Evolutionary conservation across 768 basidiomycete genomes (phyloP).

Genomic region (Boletales sp.): DNA sequence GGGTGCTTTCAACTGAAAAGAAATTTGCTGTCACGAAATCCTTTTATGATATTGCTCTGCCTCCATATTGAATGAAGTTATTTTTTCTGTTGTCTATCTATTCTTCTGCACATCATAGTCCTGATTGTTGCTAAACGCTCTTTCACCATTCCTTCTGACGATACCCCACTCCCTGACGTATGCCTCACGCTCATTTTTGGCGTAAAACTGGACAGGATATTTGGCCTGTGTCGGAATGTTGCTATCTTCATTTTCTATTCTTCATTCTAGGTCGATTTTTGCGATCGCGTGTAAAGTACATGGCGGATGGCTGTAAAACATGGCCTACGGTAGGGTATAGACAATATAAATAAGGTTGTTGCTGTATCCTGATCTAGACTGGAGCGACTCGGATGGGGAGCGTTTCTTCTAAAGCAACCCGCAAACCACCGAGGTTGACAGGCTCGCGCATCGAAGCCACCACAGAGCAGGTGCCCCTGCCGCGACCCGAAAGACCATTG

Average conservation of each 20-base stretch:
- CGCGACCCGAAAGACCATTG: slow-evolving; percentile 21
- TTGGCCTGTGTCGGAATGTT: slow-evolving; percentile 30
- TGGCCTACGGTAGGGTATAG: slow-evolving; percentile 34
- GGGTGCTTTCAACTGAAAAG: slow-evolving; percentile 67
- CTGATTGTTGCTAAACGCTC: slow-evolving; percentile 24
- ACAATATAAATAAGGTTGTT: slow-evolving; percentile 20
- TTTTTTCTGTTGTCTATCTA: slow-evolving; percentile 34
- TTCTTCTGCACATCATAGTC: slow-evolving; percentile 22
- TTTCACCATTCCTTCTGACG: slow-evolving; percentile 22
- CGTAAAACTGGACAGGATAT: slow-evolving; percentile 21
- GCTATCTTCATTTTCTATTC: slow-evolving; percentile 30
- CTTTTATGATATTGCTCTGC: slow-evolving; percentile 41
- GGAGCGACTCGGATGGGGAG: slow-evolving; percentile 57
- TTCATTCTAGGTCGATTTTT: slow-evolving; percentile 30
- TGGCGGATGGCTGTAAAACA: slow-evolving; percentile 37
- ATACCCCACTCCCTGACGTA: slow-evolving; percentile 26
- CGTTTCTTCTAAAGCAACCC: slow-evolving; percentile 55
- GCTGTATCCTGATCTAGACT: no score
- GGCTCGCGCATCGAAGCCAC: slow-evolving; percentile 36
- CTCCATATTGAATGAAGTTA: slow-evolving; percentile 30
- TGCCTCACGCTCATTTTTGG: slow-evolving; percentile 23
- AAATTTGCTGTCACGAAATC: slow-evolving; percentile 24
- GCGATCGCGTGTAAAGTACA: slow-evolving; percentile 37
- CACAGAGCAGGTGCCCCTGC: slow-evolving; percentile 4
- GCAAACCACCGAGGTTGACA: slow-evolving; percentile 56